Evolutionary conservation across 2,329 filamentous ascomycete genomes (phyloP).

Genomic region (Colletotrichum sidae): DNA sequence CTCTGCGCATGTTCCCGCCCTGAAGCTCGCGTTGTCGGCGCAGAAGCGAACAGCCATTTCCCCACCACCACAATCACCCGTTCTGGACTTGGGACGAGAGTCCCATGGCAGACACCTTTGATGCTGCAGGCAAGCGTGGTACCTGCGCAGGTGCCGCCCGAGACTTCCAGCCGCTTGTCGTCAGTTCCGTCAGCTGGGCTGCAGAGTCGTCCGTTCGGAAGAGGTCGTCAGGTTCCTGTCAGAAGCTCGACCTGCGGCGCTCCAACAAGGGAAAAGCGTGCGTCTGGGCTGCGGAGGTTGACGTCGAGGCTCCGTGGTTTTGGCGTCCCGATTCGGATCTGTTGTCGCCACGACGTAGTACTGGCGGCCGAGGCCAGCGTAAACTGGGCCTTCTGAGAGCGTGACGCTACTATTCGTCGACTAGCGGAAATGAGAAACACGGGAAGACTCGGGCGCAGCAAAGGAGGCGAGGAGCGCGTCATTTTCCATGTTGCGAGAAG

Average conservation of each 20-base stretch:
- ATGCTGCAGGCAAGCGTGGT: slow-evolving; percentile 3
- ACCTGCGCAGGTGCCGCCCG: slow-evolving; percentile 22
- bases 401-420: background rate
- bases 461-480: background rate
- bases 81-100: slow-evolving; percentile 5
- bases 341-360: slow-evolving; percentile 26
- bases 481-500: slow-evolving; percentile 2
- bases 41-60: slow-evolving; percentile 22
- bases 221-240: background rate
- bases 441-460: no score
- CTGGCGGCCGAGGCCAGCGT: slow-evolving; percentile 2
- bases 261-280: slow-evolving; percentile 21
- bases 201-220: background rate
- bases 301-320: slow-evolving; percentile 36
- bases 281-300: slow-evolving; percentile 26
- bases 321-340: slow-evolving; percentile 33
- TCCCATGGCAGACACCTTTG: background rate
- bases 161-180: slow-evolving; percentile 1
- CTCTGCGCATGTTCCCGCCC: slow-evolving; percentile 14
- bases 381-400: background rate
- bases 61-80: background rate
- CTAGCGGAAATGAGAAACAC: slow-evolving; percentile 7
- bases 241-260: slow-evolving; percentile 19
- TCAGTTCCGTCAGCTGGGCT: slow-evolving; percentile 2
- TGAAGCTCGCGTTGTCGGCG: slow-evolving; percentile 10